Percentiles rank a stretch among this genome's conserved stretches.
phyloP scores from a whole-genome alignment of 345 rosid genomes.

The Pelargonium nanum region DNA sequence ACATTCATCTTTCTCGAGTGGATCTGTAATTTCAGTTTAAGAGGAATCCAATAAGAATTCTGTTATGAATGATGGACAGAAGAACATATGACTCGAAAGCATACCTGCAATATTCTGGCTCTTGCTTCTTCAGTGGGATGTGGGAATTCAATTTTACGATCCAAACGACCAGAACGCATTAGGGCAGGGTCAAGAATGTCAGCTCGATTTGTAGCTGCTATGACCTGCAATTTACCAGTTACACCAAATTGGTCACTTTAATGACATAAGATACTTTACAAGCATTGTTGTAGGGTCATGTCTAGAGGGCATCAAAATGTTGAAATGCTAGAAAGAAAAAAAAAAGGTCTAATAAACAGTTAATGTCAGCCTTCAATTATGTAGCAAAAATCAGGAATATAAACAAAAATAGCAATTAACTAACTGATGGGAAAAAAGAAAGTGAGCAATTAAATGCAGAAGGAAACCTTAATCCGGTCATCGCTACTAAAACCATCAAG shows the following conservation, averaged over 20 bases:
- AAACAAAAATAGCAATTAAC: background rate
- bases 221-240: conserved; percentile 43
- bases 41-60: background rate
- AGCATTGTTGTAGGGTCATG: too few species aligned
- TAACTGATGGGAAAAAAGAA: background rate
- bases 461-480: conserved; percentile 83
- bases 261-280: background rate
- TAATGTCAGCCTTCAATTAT: too few species aligned
- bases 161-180: conserved; percentile 97
- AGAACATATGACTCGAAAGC: background rate
- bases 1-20: conserved; percentile 99
- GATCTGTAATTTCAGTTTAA: conserved; percentile 34
- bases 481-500: conserved; percentile 99
- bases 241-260: background rate
- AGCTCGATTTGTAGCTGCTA: conserved; percentile 98
- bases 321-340: too few species aligned
- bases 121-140: conserved; percentile 99
- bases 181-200: conserved; percentile 98
- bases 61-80: background rate
- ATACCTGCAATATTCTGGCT: conserved; percentile 87
- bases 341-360: too few species aligned
- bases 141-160: conserved; percentile 98
- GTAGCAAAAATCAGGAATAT: background rate
- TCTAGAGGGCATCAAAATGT: too few species aligned
- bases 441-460: conserved; percentile 1